A percentile compares a stretch with the other conserved stretches of the same genome.
Conservation (phyloP, 1,284 basidiomycete species). For the Ceratobasidium sp. region DNA sequence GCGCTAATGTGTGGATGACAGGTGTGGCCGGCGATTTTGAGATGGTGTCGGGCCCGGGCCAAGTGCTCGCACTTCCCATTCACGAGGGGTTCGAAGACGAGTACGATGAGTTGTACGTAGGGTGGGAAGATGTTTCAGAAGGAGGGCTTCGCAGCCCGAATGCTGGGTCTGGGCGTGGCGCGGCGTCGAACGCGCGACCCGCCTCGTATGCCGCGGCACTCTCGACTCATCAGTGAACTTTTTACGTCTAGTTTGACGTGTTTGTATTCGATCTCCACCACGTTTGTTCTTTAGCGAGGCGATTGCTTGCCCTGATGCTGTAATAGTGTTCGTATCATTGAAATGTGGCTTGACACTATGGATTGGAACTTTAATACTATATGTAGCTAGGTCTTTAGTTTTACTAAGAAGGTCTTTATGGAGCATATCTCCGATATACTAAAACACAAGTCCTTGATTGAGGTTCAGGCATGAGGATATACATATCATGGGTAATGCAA, state of each 20-base stretch:
- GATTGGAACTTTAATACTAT: conserved; percentile 13
- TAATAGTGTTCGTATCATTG: conserved; percentile 1
- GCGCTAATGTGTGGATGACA: conserved; percentile 1
- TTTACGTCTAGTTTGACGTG: conserved; percentile 20
- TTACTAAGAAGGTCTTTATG: not conserved
- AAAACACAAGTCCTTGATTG: conserved; percentile 21
- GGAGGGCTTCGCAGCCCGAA: conserved; percentile 13
- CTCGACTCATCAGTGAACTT: conserved; percentile 25
- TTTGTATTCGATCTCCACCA: conserved; percentile 2
- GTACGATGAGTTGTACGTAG: conserved; percentile 30
- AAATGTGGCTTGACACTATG: conserved; percentile 4
- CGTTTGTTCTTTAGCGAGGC: conserved; percentile 16
- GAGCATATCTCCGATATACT: not conserved
- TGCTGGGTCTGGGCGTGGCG: not conserved
- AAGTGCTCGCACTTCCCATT: conserved; percentile 27
- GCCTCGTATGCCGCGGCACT: conserved; percentile 37
- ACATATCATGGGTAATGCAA: conserved; percentile 26
- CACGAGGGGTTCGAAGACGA: conserved; percentile 30
- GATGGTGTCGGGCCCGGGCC: conserved; percentile 26
- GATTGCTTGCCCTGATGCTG: conserved; percentile 1
- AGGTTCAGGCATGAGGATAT: conserved; percentile 29
- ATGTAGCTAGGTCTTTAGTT: conserved; percentile 2
- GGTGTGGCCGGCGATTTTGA: conserved; percentile 29
- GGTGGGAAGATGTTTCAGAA: conserved; percentile 28
- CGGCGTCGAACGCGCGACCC: not conserved